A percentile compares a stretch with the other conserved stretches of the same genome.
Evolutionary conservation across 495 filamentous ascomycete genomes (phyloP).

Genomic region (Hypoxylon subgilvum): DNA sequence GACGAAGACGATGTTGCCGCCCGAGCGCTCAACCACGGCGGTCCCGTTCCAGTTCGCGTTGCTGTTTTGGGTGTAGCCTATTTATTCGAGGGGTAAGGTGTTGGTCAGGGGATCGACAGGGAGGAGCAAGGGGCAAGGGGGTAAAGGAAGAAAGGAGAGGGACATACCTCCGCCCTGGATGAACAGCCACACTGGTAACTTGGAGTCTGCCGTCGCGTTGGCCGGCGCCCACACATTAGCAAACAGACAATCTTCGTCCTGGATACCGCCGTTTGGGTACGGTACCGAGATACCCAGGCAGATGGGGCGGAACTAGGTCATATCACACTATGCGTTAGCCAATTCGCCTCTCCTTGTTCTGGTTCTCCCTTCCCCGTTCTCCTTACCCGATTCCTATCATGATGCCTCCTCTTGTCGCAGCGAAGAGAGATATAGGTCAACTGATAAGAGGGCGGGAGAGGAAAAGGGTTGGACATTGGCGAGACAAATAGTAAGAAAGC

Average conservation of each 20-base stretch:
- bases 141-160: background rate
- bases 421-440: background rate
- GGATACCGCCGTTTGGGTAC: conserved; percentile 42
- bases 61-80: conserved; percentile 64
- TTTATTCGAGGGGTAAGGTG: background rate
- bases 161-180: conserved; percentile 71
- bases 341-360: background rate
- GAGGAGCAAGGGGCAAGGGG: background rate
- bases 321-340: conserved; percentile 1
- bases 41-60: conserved; percentile 72
- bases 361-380: background rate
- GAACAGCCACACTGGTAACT: conserved; percentile 72
- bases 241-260: conserved; percentile 77
- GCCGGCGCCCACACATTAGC: conserved; percentile 74
- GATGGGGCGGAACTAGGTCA: conserved; percentile 53
- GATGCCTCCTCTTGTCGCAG: background rate
- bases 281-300: conserved; percentile 57
- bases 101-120: background rate
- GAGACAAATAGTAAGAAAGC: background rate
- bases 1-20: conserved; percentile 68
- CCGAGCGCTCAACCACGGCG: conserved; percentile 64
- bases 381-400: background rate
- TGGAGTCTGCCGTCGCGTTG: conserved; percentile 52
- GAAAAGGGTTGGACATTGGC: background rate
- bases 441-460: background rate